Base-by-base conservation (phyloP, 805 yeast genomes). In the Ogataea pini region DNA sequence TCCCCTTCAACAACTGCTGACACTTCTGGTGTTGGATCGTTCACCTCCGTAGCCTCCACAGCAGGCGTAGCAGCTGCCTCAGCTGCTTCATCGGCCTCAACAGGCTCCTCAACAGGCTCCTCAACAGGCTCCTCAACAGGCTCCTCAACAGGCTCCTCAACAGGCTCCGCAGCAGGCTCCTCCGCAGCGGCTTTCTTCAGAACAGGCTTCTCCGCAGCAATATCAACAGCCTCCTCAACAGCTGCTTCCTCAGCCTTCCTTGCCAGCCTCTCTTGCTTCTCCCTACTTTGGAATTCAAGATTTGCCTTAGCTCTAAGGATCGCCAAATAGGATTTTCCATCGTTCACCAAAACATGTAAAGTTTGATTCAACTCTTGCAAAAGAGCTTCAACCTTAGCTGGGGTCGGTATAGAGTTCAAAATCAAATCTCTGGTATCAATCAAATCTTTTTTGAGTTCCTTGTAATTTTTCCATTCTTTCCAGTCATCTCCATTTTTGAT, bases 391-490 rank as follows among this genome's bases (percentile, higher is more conserved):
- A 72, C 61, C 3, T 51, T 54, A 1, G 53, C 49, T 54, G 72
- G 54, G 34, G 64, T 58, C 1, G 72, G 68, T 16, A 67, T 59
- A 17, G 65, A 62, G 10, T 59, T 53, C 13, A 74, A 72, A 34
- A 85, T 63, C 13, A 63, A 57, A 51, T 86, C 89, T 51, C 91
- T 73, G 32, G 77, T 74, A 4, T 70, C 67, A 53, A 82, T 76
- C 7, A 86, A 68, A 22, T 70, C 67, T 45, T 76, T 79, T 61
- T 85, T 86, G 34, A 82, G 68, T 28, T 67, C 68, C 51, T 83
- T 78, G 60, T 79, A 85, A 47, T 73, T 71, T 57, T 78, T 83
- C 91, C 87, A 83, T 52, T 77, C 79, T 25, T 64, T 64, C 75
- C 81, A 81, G 24, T 70, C 66, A 29, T 67, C 71, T 25, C 69